These are phyloP conservation scores for Neolecta irregularis DNA, from an alignment of 1,139 yeast species.

Conservation along the genomic window DNA sequence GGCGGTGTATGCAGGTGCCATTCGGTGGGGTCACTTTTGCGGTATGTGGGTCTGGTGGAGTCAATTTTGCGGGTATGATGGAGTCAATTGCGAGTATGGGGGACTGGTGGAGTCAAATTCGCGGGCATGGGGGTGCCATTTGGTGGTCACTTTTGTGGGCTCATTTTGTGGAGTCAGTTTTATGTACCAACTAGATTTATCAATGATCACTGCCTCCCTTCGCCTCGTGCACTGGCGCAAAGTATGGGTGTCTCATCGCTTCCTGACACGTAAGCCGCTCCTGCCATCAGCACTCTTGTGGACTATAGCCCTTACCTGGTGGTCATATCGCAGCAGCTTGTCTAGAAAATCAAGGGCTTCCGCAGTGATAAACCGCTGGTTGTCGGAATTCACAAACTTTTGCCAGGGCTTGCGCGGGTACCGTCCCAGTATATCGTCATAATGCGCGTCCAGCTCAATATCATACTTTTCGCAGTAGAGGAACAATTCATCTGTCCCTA, in stretches of 20 bases:
- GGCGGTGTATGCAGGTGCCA: no score
- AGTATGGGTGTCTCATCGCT: conserved; percentile 79
- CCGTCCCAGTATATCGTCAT: conserved; percentile 59
- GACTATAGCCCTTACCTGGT: conserved; percentile 31
- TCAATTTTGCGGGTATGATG: no score
- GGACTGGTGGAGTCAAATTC: no score
- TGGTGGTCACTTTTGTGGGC: no score
- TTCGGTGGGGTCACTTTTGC: no score
- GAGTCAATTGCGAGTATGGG: no score
- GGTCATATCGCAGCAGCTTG: conserved; percentile 73
- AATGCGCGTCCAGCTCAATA: conserved; percentile 61
- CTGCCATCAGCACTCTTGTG: background rate
- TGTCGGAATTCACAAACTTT: conserved; percentile 57
- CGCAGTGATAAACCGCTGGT: conserved; percentile 49
- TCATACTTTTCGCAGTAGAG: conserved; percentile 62
- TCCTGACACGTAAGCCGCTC: conserved; percentile 87
- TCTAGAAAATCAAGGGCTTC: conserved; percentile 77
- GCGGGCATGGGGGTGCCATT: no score
- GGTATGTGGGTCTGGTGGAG: no score
- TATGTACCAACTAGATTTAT: no score
- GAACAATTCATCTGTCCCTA: conserved; percentile 77
- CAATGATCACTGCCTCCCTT: no score
- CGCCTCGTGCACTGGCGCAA: conserved; percentile 22
- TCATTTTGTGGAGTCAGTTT: no score
- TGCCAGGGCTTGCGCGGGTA: conserved; percentile 85